Evolutionary conservation across 208 protist species (phyloP), one percentile per base, ranked within the genome.

Genomic region (Sergeia podlipaevii): DNA sequence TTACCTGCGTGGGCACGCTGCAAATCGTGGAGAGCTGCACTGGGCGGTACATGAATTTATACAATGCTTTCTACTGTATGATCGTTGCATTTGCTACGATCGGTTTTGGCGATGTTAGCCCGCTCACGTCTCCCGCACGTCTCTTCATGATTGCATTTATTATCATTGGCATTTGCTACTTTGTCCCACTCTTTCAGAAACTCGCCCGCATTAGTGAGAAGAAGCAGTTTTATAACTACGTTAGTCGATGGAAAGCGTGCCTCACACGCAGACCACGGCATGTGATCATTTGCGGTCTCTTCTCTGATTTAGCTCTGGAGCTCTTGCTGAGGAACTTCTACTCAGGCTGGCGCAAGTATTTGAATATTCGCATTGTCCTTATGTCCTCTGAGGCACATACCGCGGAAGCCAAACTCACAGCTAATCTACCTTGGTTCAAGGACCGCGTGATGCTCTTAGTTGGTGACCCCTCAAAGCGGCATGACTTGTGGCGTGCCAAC

Each of bases 301-400:
- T 91, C 59, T 70, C 65, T 4, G 77, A 88, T 57, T 53, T 71
- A 27, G 65, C 65, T 13, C 75, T 85, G n/a, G 77, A 91, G 8
- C 66, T 91, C 23, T 66, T 88, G 32, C 60, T 91, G 20, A 57
- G 65, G 7, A 85, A 85, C 56, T 91, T 91, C 58, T 91, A 88
- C 60, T 65, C 70, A 0, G 80, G 79, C n/a, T 91, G 84, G 84
- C 64, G 84, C 34, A 77, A 71, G 43, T 91, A 91, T 63, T 63
- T 91, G 34, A 70, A 83, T 56, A 73, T 77, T 3, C 54, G 67
- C 64, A 74, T 91, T 30, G 75, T 91, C 18, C 62, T 91, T 30
- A 58, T 91, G 52, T 66, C 80, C 36, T 70, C 79, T 2, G 68
- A 84, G 39, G 75, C 78, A 32, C 69, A 78, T 61, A 65, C 73